Base-by-base conservation (phyloP, 106 monocot species). In the Posidonia australis region DNA sequence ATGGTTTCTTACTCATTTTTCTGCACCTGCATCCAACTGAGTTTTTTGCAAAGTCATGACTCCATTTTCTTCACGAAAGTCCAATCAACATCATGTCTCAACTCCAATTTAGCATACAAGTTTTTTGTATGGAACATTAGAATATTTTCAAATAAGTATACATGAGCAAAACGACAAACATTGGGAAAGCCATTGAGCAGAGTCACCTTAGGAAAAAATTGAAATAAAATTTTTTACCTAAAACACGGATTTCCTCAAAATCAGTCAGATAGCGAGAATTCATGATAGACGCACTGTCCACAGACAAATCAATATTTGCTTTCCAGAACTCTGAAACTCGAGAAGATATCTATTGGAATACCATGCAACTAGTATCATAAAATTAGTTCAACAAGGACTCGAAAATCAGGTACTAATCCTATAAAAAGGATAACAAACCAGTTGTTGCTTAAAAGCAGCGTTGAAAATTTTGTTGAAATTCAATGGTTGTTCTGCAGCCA, bases 221-320 rank as follows among this genome's bases (percentile, higher is more conserved):
- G 20, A 52, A 17, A 48, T 55, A 25, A 51, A 47, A 63, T 13
- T 13, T 29, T 32, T 80, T 81, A 96, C 98, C 98, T 58, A 98
- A 80, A 32, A 75, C 79, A 58, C 76, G 79, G 14, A 98, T 66
- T 77, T 91, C 98, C 75, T 98, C 82, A 72, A 98, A 98, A 72
- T 98, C 98, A 81, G 76, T 88, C 54, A 87, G 45, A 77, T 98
- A 98, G 51, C 98, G 98, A 45, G 98, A 98, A 75, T 85, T 98
- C 43, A 62, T 36, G 70, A 67, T 43, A 57, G 88, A 74, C 65
- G 72, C 13, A 76, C 51, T 78, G 44, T 79, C 80, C 10, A 61
- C 68, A 65, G 9, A 67, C 42, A 68, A 67, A 65, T 67, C 66
- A 46, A 52, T 44, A 54, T 69, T 69, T 63, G 62, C 28, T 74